These are phyloP conservation scores for Grammothele lineata DNA, from an alignment of 768 basidiomycete species.

Conservation along the genomic window DNA sequence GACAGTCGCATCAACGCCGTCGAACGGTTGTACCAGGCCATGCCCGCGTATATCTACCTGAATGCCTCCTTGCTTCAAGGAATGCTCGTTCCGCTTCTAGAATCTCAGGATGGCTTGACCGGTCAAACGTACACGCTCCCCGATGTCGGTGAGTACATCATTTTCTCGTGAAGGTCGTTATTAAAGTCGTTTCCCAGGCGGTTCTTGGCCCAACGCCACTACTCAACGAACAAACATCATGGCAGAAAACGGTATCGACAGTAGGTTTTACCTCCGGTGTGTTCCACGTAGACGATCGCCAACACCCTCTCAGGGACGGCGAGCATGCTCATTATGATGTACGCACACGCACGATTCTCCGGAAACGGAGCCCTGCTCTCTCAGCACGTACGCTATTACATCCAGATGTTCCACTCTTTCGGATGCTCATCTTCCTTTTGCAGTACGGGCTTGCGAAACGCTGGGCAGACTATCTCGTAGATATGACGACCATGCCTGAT, in stretches of 20 bases:
- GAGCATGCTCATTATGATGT: slow-evolving; percentile 21
- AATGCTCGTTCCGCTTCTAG: slow-evolving; percentile 23
- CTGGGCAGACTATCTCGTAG: slow-evolving; percentile 19
- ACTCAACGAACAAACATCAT: background rate
- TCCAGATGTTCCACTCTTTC: background rate
- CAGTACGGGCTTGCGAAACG: slow-evolving; percentile 18
- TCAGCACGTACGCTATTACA: background rate
- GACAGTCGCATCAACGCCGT: slow-evolving; percentile 25
- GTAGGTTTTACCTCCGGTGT: slow-evolving; percentile 45
- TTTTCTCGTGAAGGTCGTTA: too few relatives aligned
- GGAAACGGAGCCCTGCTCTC: slow-evolving; percentile 22
- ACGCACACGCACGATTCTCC: slow-evolving; percentile 25
- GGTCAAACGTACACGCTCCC: slow-evolving; percentile 17
- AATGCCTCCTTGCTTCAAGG: slow-evolving; percentile 23
- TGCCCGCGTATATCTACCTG: slow-evolving; percentile 24
- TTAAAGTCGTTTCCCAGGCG: too few relatives aligned
- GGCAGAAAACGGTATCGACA: background rate
- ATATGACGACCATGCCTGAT: slow-evolving; percentile 12
- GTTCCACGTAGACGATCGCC: slow-evolving; percentile 24
- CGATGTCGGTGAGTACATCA: slow-evolving; percentile 20
- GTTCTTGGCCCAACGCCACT: background rate
- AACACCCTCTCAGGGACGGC: slow-evolving; percentile 22
- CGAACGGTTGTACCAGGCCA: slow-evolving; percentile 25
- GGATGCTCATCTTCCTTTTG: background rate
- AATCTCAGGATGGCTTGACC: slow-evolving; percentile 19